Evolutionary conservation across 1,284 basidiomycete species (phyloP).

Genomic region (Ceratobasidium sp.): DNA sequence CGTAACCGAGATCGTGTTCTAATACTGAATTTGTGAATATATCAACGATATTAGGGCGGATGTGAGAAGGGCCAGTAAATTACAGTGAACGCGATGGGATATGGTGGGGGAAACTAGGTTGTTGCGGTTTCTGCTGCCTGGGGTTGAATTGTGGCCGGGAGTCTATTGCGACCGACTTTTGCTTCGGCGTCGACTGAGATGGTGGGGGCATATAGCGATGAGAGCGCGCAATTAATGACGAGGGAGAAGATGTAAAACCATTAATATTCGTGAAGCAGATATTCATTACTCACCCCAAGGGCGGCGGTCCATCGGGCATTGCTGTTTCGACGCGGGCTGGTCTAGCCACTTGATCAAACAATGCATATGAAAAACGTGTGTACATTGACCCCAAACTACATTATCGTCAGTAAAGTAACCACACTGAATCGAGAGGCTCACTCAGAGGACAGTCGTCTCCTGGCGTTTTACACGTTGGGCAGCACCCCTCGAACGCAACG

Average conservation of each 20-base stretch:
- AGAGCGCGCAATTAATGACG: not conserved
- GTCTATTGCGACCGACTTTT: slow-evolving; percentile 26
- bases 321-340: slow-evolving; percentile 85
- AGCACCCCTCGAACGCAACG: slow-evolving; percentile 90
- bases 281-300: slow-evolving; percentile 80
- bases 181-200: slow-evolving; percentile 30
- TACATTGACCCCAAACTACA: slow-evolving; percentile 94
- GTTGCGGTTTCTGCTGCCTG: not conserved
- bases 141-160: not conserved
- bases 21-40: no score
- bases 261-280: not conserved
- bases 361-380: slow-evolving; percentile 95
- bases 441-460: slow-evolving; percentile 97
- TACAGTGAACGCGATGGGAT: not conserved
- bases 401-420: slow-evolving; percentile 11
- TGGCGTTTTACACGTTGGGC: slow-evolving; percentile 92
- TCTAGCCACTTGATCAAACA: slow-evolving; percentile 95
- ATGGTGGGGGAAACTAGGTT: not conserved
- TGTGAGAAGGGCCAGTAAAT: not conserved
- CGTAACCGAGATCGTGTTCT: no score
- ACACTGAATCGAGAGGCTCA: slow-evolving; percentile 59
- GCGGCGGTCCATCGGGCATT: slow-evolving; percentile 94
- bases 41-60: not conserved
- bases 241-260: not conserved
- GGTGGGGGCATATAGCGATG: not conserved